Percentiles rank a stretch among this genome's conserved stretches.
Conservation (phyloP, 441 rosid species). For the Syzygium syzygioides region DNA sequence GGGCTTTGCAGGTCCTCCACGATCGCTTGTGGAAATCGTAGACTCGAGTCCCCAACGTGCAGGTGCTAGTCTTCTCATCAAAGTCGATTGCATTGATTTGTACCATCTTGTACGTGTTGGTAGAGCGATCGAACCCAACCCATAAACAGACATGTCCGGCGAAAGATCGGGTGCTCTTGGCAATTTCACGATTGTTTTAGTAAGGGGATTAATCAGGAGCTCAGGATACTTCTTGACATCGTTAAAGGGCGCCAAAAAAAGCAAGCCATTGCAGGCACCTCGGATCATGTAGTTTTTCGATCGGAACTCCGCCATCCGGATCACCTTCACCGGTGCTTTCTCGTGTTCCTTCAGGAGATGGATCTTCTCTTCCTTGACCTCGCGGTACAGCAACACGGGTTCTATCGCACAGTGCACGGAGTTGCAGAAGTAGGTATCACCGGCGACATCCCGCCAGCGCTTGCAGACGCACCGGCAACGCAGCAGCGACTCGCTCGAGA, state of each 20-base stretch:
- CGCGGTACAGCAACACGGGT: not conserved
- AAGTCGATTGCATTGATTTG: too few relatives aligned
- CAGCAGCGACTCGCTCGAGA: not conserved
- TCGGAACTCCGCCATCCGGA: not conserved
- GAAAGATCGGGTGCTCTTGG: not conserved
- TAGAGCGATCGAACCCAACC: too few relatives aligned
- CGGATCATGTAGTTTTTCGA: not conserved
- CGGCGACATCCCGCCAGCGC: not conserved
- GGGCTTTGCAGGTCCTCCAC: too few relatives aligned
- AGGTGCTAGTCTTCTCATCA: too few relatives aligned
- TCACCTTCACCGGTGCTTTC: not conserved
- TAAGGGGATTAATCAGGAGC: not conserved
- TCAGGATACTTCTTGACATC: not conserved
- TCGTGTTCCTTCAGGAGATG: not conserved
- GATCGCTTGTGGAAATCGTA: too few relatives aligned
- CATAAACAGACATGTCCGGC: too few relatives aligned
- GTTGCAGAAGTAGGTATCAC: not conserved
- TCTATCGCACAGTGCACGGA: not conserved
- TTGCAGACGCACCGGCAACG: not conserved
- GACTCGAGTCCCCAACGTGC: too few relatives aligned
- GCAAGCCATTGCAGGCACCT: not conserved
- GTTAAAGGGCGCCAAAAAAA: not conserved
- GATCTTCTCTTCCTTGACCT: not conserved
- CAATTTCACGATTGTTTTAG: not conserved
- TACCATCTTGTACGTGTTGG: too few relatives aligned